phyloP scores from a whole-genome alignment of 441 rosid species.

The Populus hybrid region DNA sequence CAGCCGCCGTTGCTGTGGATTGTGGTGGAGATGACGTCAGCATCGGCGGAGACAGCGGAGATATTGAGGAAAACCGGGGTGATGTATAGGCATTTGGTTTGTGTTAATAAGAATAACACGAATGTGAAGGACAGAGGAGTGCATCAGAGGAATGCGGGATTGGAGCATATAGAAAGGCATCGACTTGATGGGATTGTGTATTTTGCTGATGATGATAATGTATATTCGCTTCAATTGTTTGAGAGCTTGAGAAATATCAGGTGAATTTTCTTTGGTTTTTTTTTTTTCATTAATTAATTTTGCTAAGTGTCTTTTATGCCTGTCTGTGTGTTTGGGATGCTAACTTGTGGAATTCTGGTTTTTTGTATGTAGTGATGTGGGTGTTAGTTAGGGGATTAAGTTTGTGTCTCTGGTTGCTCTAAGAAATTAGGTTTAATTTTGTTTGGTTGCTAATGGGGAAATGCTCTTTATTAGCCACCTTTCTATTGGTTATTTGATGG shows the following conservation, averaged over 20 bases:
- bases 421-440: neutral
- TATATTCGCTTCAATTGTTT: conserved; percentile 75
- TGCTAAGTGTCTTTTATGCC: neutral
- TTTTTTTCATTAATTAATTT: neutral
- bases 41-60: conserved; percentile 82
- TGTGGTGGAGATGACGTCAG: conserved; percentile 70
- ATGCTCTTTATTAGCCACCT: neutral
- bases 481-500: neutral
- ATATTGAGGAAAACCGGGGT: conserved; percentile 80
- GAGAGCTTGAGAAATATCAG: conserved; percentile 67
- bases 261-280: conserved; percentile 26
- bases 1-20: conserved; percentile 89
- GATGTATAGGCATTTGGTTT: conserved; percentile 84
- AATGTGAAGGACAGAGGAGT: conserved; percentile 78
- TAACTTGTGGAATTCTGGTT: neutral
- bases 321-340: neutral
- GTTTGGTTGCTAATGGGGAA: neutral
- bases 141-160: conserved; percentile 74
- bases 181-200: conserved; percentile 84
- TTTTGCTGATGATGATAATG: conserved; percentile 92
- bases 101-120: conserved; percentile 42
- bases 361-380: neutral
- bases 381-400: neutral
- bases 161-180: conserved; percentile 82
- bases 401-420: neutral